Base-by-base conservation (phyloP, 2,329 filamentous ascomycete species). In the Beauveria brongniartii region DNA sequence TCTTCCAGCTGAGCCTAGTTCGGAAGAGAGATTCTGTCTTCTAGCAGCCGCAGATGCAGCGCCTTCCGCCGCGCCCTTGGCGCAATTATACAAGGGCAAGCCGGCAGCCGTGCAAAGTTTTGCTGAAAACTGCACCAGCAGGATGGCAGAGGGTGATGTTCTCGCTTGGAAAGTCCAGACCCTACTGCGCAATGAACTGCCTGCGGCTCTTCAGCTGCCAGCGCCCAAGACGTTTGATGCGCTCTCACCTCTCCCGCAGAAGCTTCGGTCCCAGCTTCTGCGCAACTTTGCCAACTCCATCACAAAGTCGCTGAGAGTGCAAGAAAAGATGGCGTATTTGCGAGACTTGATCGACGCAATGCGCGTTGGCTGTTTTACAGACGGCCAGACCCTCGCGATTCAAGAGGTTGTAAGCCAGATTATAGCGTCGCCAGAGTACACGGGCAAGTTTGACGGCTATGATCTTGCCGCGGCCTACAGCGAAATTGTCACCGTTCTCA, bases 161-260 rank as follows among this genome's bases (percentile, higher is more conserved):
- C 68, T 70, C 34, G 78, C 77, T 6, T 82, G 80, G 79, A 76
- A 75, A 63, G 65, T 80, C 30, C 73, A 76, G 59, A 74, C 71
- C 3, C 78, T 82, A 59, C 65, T 82, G 9, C 71, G 71, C 5
- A 74, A 67, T 5, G 70, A 75, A 55, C 70, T 78, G 24, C 66
- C 71, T 0, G 63, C 69, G 5, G 64, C 69, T 1, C 61, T 77
- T 20, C 67, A 71, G 7, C 68, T 69, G 0, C 63, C 73, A 8
- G 70, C 70, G 3, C 74, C 73, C 1, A 72, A 70, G 5, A 68
- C 64, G 1, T 75, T 78, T 55, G 69, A 68, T 26, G 64, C 61
- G 26, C 64, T 75, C 34, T 64, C 66, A 3, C 64, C 64, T 14
- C 61, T 74, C 16, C 70, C 72, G 1, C 56, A 61, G 22, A 67